Evolutionary conservation across 495 filamentous ascomycete species (phyloP).

Genomic region (Hyphodiscus hymeniophilus): DNA sequence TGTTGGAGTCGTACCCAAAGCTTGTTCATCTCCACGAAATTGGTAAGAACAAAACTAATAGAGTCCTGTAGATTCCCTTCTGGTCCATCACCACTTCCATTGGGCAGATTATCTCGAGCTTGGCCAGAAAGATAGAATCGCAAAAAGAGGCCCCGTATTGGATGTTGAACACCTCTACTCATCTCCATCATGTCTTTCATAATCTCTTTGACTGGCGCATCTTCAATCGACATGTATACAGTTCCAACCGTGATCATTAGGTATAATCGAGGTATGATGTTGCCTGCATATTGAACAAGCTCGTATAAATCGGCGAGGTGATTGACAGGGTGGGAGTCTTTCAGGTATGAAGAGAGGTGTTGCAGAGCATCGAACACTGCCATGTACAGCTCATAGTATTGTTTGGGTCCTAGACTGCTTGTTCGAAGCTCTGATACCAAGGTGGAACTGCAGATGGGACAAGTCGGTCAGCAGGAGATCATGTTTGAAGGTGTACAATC

Average conservation of each 20-base stretch:
- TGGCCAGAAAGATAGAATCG: conserved; percentile 94
- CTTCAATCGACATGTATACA: conserved; percentile 96
- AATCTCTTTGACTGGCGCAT: conserved; percentile 97
- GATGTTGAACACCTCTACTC: conserved; percentile 95
- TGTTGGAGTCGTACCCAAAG: conserved; percentile 96
- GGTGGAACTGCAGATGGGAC: conserved; percentile 60
- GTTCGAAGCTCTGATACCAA: conserved; percentile 95
- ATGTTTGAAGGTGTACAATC: background rate
- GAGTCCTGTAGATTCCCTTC: conserved; percentile 96
- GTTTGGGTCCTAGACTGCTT: conserved; percentile 89
- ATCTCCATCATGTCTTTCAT: conserved; percentile 99
- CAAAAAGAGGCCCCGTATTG: conserved; percentile 87
- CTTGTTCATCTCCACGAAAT: conserved; percentile 99
- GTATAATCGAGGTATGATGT: conserved; percentile 93
- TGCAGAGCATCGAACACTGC: conserved; percentile 95
- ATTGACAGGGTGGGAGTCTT: conserved; percentile 94
- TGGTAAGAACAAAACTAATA: conserved; percentile 93
- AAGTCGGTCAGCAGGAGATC: conserved; percentile 17
- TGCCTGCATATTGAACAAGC: conserved; percentile 97
- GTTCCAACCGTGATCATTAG: conserved; percentile 99
- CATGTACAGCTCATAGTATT: conserved; percentile 99
- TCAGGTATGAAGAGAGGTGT: conserved; percentile 91
- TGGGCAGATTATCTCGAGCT: conserved; percentile 79
- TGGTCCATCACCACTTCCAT: conserved; percentile 78
- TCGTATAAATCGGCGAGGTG: conserved; percentile 98